Evolutionary conservation across 352 stramenopile genomes (phyloP), one percentile per base, ranked within the genome.

Genomic region (Pseudoperonospora humuli): DNA sequence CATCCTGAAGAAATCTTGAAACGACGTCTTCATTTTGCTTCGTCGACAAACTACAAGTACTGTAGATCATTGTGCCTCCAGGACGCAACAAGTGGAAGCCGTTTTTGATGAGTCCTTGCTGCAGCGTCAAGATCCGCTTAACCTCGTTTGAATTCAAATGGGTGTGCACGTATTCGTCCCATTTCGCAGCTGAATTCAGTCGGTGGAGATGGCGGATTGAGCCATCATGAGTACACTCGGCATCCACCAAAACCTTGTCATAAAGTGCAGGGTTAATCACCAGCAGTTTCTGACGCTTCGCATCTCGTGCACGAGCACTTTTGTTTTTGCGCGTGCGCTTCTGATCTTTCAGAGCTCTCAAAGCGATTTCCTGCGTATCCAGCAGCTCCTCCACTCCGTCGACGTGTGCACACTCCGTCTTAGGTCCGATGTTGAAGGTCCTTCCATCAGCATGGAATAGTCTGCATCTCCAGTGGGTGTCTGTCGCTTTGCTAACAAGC

Each of bases 1-100:
- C 56, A 5, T 70, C 56, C 10, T 70, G 26, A 1, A 98, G 61
- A 25, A 98, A 83, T 20, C 46, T 69, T 6, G 49, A 29, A 7
- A 98, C 86, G n/a, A 97, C 73, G 2, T 86, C 67, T 66, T 97
- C 91, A 55, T 98, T 98, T 62, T 98, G 90, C 50, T 80, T 72
- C 14, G 86, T 45, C 1, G 84, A 96, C 13, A 98, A 68, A 40
- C 88, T 97, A 64, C 93, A 97, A 6, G 90, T 98, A 43, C 86
- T 96, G 61, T 98, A 98, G n/a, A 98, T 77, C 67, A 98, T 76
- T 5, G 50, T 75, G 8, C 93, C 93, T 26, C 90, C 91, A 10
- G 56, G 57, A 45, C 73, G 75, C n/a, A 98, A 66, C 24, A 95
- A 41, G 14, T 66, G 58, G 64, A 97, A 98, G 6, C 88, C 92